These are phyloP conservation scores for Pseudogymnoascus sp. DNA, from an alignment of 2,329 filamentous ascomycete species.

Conservation along the genomic window DNA sequence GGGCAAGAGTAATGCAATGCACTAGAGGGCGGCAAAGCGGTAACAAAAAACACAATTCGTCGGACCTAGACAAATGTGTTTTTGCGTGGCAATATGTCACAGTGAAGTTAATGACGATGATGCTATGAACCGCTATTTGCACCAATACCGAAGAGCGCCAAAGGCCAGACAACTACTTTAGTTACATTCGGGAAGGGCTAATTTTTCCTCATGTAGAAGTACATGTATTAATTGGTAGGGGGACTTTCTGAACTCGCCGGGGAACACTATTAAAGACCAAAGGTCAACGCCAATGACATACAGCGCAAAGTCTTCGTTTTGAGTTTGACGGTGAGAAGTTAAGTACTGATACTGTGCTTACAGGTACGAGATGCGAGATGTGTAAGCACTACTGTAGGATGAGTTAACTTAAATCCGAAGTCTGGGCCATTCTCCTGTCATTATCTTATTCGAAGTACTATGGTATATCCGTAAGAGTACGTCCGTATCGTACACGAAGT, in stretches of 20 bases:
- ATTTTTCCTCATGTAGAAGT: not conserved
- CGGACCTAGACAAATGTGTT: not conserved
- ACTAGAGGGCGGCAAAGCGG: conserved; percentile 6
- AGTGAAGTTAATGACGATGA: conserved; percentile 1
- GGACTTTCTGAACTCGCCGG: not conserved
- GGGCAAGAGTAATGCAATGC: conserved; percentile 1
- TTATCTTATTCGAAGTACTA: not conserved
- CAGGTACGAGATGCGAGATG: not conserved
- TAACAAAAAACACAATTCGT: not conserved
- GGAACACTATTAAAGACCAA: not conserved
- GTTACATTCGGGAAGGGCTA: not conserved
- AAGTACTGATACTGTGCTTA: not conserved
- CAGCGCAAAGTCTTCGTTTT: not conserved
- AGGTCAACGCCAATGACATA: not conserved
- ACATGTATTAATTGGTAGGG: not conserved
- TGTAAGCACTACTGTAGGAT: not conserved
- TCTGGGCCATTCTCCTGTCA: not conserved
- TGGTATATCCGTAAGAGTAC: not conserved
- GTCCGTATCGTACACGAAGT: too few species aligned
- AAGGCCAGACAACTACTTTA: not conserved
- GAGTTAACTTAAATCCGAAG: not conserved
- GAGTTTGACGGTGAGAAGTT: not conserved
- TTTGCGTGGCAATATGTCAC: conserved; percentile 7
- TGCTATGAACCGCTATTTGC: not conserved
- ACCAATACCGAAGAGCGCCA: conserved; percentile 1